These are phyloP conservation scores for Trametes villosa DNA, from an alignment of 768 basidiomycete genomes.

Conservation along the genomic window DNA sequence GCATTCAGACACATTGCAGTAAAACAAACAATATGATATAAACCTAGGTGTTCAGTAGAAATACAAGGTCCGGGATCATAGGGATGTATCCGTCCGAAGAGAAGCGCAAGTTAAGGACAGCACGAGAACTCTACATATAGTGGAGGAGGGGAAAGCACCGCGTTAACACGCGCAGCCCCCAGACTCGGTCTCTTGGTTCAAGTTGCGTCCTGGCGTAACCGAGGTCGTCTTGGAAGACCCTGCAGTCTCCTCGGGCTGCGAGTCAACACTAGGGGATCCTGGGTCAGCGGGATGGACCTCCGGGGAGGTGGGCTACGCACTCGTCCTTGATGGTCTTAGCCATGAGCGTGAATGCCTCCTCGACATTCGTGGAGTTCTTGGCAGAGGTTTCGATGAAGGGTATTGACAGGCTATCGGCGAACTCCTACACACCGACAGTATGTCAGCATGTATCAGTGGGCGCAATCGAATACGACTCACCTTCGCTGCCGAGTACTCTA, in stretches of 20 bases:
- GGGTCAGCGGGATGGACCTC: not conserved
- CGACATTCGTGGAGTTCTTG: constrained; percentile 97
- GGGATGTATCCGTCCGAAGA: not conserved
- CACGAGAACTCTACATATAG: not conserved
- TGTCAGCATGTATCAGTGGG: not conserved
- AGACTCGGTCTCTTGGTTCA: constrained; percentile 18
- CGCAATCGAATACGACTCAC: constrained; percentile 40
- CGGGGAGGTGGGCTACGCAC: constrained; percentile 42
- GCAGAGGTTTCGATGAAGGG: constrained; percentile 98
- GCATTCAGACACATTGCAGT: no score
- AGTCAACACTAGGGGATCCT: constrained; percentile 17
- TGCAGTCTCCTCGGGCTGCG: constrained; percentile 15
- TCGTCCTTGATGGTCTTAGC: constrained; percentile 94
- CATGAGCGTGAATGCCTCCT: constrained; percentile 98
- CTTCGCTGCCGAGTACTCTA: constrained; percentile 88
- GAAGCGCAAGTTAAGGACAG: not conserved
- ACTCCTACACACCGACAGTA: constrained; percentile 58
- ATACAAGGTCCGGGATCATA: not conserved
- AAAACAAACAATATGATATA: not conserved
- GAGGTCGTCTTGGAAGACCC: constrained; percentile 19
- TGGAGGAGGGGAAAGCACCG: not conserved
- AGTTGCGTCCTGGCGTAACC: constrained; percentile 24
- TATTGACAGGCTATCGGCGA: constrained; percentile 90
- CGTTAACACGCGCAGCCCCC: constrained; percentile 26
- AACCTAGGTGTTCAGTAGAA: not conserved